Percentiles rank a stretch among this genome's conserved stretches.
Conservation (phyloP, 306 rosid species). For the Pterocarpus santalinus region DNA sequence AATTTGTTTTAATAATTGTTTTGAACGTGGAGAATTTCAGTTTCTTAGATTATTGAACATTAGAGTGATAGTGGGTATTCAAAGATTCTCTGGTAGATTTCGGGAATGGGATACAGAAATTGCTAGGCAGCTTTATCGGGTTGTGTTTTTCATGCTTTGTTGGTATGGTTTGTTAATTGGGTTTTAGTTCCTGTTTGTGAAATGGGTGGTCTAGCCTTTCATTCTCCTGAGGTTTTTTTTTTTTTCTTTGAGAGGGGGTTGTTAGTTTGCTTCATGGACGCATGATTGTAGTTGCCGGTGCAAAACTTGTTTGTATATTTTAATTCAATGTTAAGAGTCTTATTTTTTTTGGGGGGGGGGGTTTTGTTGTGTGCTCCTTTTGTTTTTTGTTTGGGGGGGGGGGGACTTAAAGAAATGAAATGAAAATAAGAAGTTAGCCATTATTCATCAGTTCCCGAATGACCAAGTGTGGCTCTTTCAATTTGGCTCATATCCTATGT, state of each 20-base stretch:
- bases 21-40: background rate
- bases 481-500: background rate
- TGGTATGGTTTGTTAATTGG: background rate
- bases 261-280: conserved; percentile 4
- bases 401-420: background rate
- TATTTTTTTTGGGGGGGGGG: too few species aligned
- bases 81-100: background rate
- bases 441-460: background rate
- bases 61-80: background rate
- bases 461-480: conserved; percentile 25
- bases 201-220: background rate
- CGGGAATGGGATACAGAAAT: conserved; percentile 1
- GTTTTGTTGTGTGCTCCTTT: too few species aligned
- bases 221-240: too few species aligned
- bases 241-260: background rate
- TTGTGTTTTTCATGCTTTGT: conserved; percentile 13
- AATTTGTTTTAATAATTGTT: background rate
- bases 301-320: background rate
- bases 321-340: background rate
- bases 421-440: conserved; percentile 23
- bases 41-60: background rate
- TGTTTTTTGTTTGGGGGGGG: background rate
- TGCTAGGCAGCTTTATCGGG: background rate
- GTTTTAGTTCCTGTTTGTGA: background rate
- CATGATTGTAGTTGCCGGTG: background rate